These are phyloP conservation scores for Zymoseptoria brevis DNA, from an alignment of 2,329 filamentous ascomycete genomes.

Conservation along the genomic window DNA sequence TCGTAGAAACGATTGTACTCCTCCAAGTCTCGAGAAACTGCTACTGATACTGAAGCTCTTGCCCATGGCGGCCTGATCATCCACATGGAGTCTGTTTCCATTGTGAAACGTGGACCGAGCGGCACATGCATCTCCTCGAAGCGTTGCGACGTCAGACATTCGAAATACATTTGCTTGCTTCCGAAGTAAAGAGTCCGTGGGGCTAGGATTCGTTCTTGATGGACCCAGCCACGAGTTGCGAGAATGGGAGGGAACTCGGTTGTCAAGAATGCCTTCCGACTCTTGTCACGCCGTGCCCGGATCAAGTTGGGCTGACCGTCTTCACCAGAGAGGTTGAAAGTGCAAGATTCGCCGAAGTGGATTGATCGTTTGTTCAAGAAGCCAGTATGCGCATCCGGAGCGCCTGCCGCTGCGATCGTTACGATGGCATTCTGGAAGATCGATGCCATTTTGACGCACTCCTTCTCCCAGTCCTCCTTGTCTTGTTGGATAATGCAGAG, in stretches of 20 bases:
- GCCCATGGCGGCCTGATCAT: not conserved
- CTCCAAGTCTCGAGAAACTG: not conserved
- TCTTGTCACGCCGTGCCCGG: slow-evolving; percentile 1
- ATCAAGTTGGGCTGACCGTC: not conserved
- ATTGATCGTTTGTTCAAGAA: slow-evolving; percentile 1
- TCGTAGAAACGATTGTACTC: not conserved
- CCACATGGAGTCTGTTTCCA: not conserved
- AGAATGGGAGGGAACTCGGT: not conserved
- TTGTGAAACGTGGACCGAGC: not conserved
- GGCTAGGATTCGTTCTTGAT: slow-evolving; percentile 9
- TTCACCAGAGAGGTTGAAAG: not conserved
- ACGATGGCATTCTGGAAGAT: slow-evolving; percentile 5
- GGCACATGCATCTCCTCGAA: not conserved
- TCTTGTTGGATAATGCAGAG: slow-evolving; percentile 11
- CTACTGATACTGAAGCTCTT: not conserved
- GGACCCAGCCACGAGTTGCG: slow-evolving; percentile 8
- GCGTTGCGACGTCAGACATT: slow-evolving; percentile 2
- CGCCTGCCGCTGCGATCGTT: slow-evolving; percentile 7
- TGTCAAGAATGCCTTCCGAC: slow-evolving; percentile 4
- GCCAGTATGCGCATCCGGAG: slow-evolving; percentile 2
- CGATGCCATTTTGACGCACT: slow-evolving; percentile 7
- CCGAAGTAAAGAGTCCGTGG: slow-evolving; percentile 10
- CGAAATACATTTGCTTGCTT: slow-evolving; percentile 8
- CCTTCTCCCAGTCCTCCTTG: slow-evolving; percentile 10
- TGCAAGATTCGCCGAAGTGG: slow-evolving; percentile 1